Conservation (phyloP, 306 rosid genomes). For the Urtica urens region DNA sequence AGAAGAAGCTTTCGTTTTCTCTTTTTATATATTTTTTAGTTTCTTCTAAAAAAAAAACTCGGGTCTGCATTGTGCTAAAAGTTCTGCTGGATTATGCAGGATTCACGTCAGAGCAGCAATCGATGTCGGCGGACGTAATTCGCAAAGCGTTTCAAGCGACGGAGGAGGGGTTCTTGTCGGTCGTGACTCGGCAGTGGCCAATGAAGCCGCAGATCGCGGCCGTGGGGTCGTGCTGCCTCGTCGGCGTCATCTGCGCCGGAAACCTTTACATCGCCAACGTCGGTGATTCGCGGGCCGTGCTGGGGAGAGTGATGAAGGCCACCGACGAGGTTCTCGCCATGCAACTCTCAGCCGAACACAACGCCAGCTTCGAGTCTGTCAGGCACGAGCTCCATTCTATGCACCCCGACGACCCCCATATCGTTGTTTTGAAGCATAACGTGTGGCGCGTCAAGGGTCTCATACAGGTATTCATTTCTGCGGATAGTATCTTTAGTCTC, state of each 20-base stretch:
- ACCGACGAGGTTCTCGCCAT: constrained; percentile 72
- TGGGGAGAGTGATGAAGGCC: constrained; percentile 68
- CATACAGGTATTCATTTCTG: constrained; percentile 46
- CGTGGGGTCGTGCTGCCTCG: constrained; percentile 91
- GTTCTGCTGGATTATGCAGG: no score
- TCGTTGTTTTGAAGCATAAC: constrained; percentile 81
- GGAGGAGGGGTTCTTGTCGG: constrained; percentile 69
- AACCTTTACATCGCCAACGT: constrained; percentile 61
- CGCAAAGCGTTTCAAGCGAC: constrained; percentile 88
- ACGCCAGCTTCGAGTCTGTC: constrained; percentile 58
- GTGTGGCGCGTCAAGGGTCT: constrained; percentile 91
- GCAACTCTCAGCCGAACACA: constrained; percentile 72
- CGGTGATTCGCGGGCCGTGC: constrained; percentile 89
- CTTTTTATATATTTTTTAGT: no score
- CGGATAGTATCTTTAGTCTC: no score
- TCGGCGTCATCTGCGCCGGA: constrained; percentile 63
- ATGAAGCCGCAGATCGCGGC: constrained; percentile 75
- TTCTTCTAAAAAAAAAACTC: no score
- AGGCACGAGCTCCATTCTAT: constrained; percentile 77
- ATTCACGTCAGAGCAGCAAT: constrained; percentile 66
- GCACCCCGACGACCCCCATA: constrained; percentile 73
- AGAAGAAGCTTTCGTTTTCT: no score
- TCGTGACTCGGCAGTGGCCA: constrained; percentile 61
- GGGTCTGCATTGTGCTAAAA: no score
- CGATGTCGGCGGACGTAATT: constrained; percentile 65